Conservation (phyloP, 2,329 filamentous ascomycete species). For the Chrysosporium queenslandicum region DNA sequence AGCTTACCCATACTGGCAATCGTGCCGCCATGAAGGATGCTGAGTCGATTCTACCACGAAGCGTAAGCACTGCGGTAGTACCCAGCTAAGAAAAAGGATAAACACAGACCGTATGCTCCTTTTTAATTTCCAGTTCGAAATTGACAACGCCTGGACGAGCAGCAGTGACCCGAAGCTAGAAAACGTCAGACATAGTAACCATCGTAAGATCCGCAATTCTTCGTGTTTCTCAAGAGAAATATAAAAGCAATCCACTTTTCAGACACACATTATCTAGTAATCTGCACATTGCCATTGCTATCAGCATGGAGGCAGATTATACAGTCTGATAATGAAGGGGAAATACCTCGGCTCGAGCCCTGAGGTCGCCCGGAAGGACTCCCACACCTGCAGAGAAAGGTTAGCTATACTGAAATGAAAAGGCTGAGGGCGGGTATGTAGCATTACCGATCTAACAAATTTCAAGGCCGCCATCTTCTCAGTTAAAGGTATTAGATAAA, state of each 20-base stretch:
- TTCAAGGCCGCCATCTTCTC: conserved; percentile 45
- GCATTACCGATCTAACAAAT: conserved; percentile 54
- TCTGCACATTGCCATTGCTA: conserved; percentile 14
- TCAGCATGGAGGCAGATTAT: background rate
- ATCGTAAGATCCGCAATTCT: background rate
- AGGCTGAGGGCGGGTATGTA: conserved; percentile 11
- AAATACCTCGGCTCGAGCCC: conserved; percentile 79
- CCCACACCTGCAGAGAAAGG: conserved; percentile 56
- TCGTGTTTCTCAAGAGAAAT: background rate
- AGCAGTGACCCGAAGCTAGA: conserved; percentile 50
- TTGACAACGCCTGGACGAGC: conserved; percentile 53
- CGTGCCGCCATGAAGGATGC: conserved; percentile 57
- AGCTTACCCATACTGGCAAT: conserved; percentile 50
- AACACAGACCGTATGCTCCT: conserved; percentile 51
- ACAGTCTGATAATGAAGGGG: background rate
- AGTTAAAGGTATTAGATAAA: background rate
- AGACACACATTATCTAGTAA: conserved; percentile 35
- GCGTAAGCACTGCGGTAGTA: background rate
- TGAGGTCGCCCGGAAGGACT: conserved; percentile 75
- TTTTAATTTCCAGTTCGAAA: conserved; percentile 55
- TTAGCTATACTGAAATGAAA: conserved; percentile 19
- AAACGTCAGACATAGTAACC: background rate
- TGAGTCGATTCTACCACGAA: conserved; percentile 48
- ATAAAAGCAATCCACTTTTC: background rate
- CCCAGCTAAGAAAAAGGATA: background rate